Conservation (phyloP, 805 yeast species). For the Nakazawaea anatomiae region DNA sequence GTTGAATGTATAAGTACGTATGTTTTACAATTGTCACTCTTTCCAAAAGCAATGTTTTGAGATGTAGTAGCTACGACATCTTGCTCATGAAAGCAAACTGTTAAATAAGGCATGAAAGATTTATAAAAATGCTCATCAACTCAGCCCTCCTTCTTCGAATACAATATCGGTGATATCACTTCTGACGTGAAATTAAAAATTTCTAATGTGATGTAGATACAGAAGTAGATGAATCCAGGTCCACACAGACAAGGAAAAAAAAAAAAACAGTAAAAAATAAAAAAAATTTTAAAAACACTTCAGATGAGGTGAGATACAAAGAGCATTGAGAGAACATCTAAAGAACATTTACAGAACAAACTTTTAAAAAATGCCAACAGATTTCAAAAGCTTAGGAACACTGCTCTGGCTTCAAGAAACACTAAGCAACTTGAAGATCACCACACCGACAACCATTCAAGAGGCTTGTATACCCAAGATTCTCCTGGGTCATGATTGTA, state of each 20-base stretch:
- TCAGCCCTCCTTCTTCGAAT: too few species aligned
- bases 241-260: not conserved
- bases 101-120: too few species aligned
- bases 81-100: too few species aligned
- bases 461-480: conserved; percentile 84
- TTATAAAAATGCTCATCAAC: too few species aligned
- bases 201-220: too few species aligned
- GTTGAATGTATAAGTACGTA: conserved; percentile 17
- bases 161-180: too few species aligned
- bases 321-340: not conserved
- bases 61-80: too few species aligned
- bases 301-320: conserved; percentile 1
- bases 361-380: conserved; percentile 11
- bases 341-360: not conserved
- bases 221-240: not conserved
- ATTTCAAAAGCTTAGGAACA: conserved; percentile 62
- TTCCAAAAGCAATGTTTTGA: not conserved
- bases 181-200: too few species aligned
- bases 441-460: conserved; percentile 83
- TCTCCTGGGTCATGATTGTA: conserved; percentile 79
- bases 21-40: not conserved
- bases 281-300: conserved; percentile 1
- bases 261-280: not conserved
- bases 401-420: conserved; percentile 86
- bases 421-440: conserved; percentile 72